Evolutionary conservation across 768 basidiomycete species (phyloP), one percentile per base, ranked within the genome.

Genomic region (Boletus pseudo-olivaceus): DNA sequence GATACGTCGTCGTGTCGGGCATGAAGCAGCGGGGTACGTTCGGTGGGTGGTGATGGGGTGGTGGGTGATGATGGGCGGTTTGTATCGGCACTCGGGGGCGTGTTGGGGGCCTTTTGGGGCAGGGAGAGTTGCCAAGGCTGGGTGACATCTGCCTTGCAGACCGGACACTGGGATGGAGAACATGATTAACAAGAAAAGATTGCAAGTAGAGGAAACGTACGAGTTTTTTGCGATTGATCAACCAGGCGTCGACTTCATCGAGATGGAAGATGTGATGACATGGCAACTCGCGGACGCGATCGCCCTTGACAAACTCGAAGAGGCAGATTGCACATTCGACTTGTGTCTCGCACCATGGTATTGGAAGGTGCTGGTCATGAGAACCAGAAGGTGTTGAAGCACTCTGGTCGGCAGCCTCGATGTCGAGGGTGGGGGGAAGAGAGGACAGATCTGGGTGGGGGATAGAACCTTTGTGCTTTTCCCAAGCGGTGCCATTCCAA

Each of bases 241-340:
- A 73, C 96, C 96, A 98, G 59, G 87, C 81, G 67, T 94, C 93
- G 37, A 97, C 83, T 68, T 98, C 96, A 34, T 86, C 80, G 42
- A 91, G 80, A 72, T 98, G 96, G 73, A 97, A 98, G 50, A 98
- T 85, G 68, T 98, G 96, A 44, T 90, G 88, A 65, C 96, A 98
- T 1, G 96, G 96, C 38, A 98, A 68, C 48, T 95, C 90, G 61
- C 95, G 83, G 40, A 98, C 91, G 62, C 84, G 82, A 67, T 98
- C 96, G 3, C 94, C 94, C 64, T 84, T 84, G 38, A 75, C 83
- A 62, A 98, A 98, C 57, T 87, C 83, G 55, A 81, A 89, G 52
- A 98, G 78, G 68, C 96, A 98, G 51, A 98, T 98, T 33, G 93
- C 90, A 65, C 95, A 98, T 68, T 98, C 93, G 49, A 80, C 67